phyloP scores from a whole-genome alignment of 1,139 yeast genomes.

The Suhomyces atakaporum region DNA sequence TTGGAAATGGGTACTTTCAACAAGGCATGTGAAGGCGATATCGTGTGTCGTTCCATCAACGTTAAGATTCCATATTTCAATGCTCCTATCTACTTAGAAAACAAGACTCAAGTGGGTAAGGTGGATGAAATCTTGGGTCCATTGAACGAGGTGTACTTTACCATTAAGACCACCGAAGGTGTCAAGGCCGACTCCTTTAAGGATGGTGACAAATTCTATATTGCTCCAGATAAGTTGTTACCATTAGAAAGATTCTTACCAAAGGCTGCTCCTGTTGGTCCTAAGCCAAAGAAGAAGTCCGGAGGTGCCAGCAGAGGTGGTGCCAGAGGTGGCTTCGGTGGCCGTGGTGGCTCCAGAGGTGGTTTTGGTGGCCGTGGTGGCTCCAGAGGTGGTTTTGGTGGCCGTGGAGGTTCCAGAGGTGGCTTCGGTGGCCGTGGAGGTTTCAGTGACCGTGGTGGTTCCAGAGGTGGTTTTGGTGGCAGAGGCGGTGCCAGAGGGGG shows the following conservation, averaged over 20 bases:
- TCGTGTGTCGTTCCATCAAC: slow-evolving; percentile 93
- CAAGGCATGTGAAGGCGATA: slow-evolving; percentile 96
- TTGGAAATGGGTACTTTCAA: slow-evolving; percentile 92
- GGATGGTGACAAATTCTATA: slow-evolving; percentile 93
- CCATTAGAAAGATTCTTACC: slow-evolving; percentile 97
- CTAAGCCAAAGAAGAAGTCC: slow-evolving; percentile 77
- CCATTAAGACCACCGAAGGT: slow-evolving; percentile 94
- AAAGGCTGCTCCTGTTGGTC: slow-evolving; percentile 78
- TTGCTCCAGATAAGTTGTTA: slow-evolving; percentile 91
- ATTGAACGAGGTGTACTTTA: slow-evolving; percentile 92
- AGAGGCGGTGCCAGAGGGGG: slow-evolving; percentile 30
- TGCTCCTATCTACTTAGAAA: slow-evolving; percentile 96
- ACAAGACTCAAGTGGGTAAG: slow-evolving; percentile 93
- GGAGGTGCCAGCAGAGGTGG: slow-evolving; percentile 39
- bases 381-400: slow-evolving; percentile 42
- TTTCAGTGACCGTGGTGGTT: slow-evolving; percentile 45
- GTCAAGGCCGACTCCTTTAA: slow-evolving; percentile 91
- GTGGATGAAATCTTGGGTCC: slow-evolving; percentile 99
- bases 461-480: slow-evolving; percentile 38
- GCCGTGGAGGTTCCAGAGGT: slow-evolving; percentile 41
- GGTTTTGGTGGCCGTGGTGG: slow-evolving; percentile 33
- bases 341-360: slow-evolving; percentile 43
- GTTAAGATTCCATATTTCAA: slow-evolving; percentile 96
- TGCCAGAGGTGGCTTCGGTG: slow-evolving; percentile 47
- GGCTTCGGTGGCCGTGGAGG: slow-evolving; percentile 41